A percentile compares a stretch with the other conserved stretches of the same genome.
These are phyloP conservation scores for Actinomortierella ambigua DNA, from an alignment of 371 early-diverging fungal species.

Conservation along the genomic window DNA sequence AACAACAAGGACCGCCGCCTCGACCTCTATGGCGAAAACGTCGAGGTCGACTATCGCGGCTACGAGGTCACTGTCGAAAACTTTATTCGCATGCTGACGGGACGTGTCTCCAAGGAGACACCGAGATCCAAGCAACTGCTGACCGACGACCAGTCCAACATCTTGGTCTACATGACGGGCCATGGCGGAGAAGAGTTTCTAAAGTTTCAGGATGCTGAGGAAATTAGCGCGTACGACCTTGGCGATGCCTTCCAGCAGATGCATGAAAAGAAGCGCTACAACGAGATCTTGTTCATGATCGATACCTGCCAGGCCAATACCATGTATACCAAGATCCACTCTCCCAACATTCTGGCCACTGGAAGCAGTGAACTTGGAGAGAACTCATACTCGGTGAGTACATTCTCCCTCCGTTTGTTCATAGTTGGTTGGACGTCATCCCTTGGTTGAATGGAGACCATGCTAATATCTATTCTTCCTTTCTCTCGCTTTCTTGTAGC, in stretches of 20 bases:
- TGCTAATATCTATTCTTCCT: too few species aligned
- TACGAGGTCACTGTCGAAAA: constrained; percentile 98
- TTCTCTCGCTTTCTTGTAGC: constrained; percentile 47
- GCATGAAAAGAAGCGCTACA: constrained; percentile 93
- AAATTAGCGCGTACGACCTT: constrained; percentile 91
- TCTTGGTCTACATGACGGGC: constrained; percentile 96
- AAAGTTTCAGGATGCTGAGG: constrained; percentile 97
- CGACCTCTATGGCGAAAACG: constrained; percentile 92
- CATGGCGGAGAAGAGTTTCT: constrained; percentile 98
- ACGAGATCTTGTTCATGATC: constrained; percentile 95
- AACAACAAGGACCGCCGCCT: constrained; percentile 82
- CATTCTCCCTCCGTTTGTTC: not conserved
- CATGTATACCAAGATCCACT: constrained; percentile 88
- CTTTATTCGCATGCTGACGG: constrained; percentile 93
- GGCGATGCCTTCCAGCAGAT: constrained; percentile 97
- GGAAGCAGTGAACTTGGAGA: constrained; percentile 87
- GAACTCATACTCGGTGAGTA: constrained; percentile 89
- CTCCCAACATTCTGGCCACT: constrained; percentile 91
- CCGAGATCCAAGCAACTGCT: constrained; percentile 91
- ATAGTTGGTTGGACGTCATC: not conserved
- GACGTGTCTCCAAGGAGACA: constrained; percentile 76
- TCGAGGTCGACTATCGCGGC: constrained; percentile 97
- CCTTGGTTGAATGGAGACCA: too few species aligned
- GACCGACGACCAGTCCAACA: constrained; percentile 93
- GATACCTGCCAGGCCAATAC: constrained; percentile 98